These are phyloP conservation scores for Anthoceros angustus DNA, from an alignment of 225 moss, liverwort and hornwort genomes.

Conservation along the genomic window DNA sequence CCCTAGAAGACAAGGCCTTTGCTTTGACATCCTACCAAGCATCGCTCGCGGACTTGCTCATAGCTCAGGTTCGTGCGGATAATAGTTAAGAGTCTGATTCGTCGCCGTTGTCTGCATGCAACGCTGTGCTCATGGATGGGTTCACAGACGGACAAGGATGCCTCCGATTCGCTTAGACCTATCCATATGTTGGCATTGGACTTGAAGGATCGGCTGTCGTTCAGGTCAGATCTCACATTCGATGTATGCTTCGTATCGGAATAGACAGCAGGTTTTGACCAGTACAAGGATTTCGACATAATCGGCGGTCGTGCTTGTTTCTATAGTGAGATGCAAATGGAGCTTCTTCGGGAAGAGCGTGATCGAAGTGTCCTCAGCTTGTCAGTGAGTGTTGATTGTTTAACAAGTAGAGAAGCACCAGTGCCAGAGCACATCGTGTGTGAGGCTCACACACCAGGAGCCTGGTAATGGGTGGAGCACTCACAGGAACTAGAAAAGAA, in stretches of 20 bases:
- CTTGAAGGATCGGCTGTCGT: conserved; percentile 14
- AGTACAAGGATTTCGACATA: background rate
- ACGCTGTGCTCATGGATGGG: background rate
- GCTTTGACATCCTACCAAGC: conserved; percentile 12
- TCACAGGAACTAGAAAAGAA: conserved; percentile 18
- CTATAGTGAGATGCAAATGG: conserved; percentile 15
- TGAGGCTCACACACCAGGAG: too few species aligned
- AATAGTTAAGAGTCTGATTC: too few species aligned
- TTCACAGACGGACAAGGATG: conserved; percentile 9
- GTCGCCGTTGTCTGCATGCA: background rate
- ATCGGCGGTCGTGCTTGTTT: background rate
- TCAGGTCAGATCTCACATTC: conserved; percentile 9
- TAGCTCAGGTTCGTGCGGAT: conserved; percentile 13
- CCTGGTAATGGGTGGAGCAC: background rate
- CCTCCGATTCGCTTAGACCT: conserved; percentile 8
- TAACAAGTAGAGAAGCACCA: background rate
- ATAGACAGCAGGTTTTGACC: background rate
- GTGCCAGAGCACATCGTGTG: too few species aligned
- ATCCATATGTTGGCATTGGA: conserved; percentile 23
- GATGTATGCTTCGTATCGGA: background rate
- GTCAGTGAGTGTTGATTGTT: conserved; percentile 6
- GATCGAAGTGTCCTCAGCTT: conserved; percentile 15
- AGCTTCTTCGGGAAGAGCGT: conserved; percentile 17
- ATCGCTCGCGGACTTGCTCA: conserved; percentile 11
- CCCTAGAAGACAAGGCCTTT: conserved; percentile 19